Percentiles rank a stretch among this genome's conserved stretches.
Evolutionary conservation across 371 early-diverging fungal genomes (phyloP).

Genomic region (Syncephalastrum contaminatum): DNA sequence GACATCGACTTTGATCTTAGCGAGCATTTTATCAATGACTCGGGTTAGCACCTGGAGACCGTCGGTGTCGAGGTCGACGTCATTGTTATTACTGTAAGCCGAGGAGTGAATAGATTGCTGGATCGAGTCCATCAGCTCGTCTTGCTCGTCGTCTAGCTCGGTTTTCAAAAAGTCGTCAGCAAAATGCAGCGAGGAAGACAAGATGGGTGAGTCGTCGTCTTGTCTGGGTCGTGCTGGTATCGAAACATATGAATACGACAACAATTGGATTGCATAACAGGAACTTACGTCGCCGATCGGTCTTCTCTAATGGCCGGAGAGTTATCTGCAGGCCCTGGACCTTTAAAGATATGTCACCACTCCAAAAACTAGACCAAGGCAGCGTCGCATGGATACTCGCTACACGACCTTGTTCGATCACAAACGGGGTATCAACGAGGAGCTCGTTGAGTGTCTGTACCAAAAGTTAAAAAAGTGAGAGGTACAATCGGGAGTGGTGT

Average conservation of each 20-base stretch:
- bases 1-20: constrained; percentile 58
- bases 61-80: constrained; percentile 44
- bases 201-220: constrained; percentile 66
- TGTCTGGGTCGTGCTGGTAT: constrained; percentile 13
- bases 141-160: constrained; percentile 59
- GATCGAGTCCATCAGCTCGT: constrained; percentile 55
- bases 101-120: constrained; percentile 52
- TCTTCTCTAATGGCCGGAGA: constrained; percentile 45
- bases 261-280: not conserved
- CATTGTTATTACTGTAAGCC: constrained; percentile 2
- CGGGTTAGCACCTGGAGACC: constrained; percentile 67
- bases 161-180: constrained; percentile 84
- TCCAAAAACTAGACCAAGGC: constrained; percentile 85
- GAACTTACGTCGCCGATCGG: constrained; percentile 32
- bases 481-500: not conserved
- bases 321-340: constrained; percentile 70
- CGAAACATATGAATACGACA: no score
- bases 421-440: constrained; percentile 64
- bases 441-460: constrained; percentile 72
- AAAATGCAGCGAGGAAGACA: constrained; percentile 84
- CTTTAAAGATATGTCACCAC: constrained; percentile 72
- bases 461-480: not conserved
- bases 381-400: constrained; percentile 70
- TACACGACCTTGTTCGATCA: constrained; percentile 68
- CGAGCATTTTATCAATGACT: constrained; percentile 70